phyloP scores from a whole-genome alignment of 2,329 filamentous ascomycete species.

The Cercospora sojina region DNA sequence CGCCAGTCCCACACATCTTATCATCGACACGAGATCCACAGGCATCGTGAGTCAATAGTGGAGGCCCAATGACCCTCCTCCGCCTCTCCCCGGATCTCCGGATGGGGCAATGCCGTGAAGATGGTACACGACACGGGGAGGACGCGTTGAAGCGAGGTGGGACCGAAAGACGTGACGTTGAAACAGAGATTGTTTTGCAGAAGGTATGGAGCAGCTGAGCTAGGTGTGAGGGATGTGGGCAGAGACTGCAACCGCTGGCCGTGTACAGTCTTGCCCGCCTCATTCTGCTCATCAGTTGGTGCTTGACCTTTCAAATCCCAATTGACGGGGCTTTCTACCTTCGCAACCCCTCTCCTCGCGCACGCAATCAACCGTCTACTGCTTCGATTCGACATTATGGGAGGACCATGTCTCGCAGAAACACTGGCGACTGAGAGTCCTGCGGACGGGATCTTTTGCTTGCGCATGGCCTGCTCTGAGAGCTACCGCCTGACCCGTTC shows the following conservation, averaged over 20 bases:
- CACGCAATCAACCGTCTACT: background rate
- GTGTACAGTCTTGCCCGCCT: background rate
- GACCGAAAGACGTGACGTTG: constrained; percentile 9
- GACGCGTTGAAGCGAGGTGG: constrained; percentile 1
- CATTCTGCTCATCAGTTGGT: background rate
- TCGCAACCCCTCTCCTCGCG: background rate
- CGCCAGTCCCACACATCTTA: background rate
- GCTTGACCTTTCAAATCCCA: background rate
- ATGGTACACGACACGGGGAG: background rate
- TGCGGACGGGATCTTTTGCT: background rate
- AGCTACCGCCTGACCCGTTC: background rate
- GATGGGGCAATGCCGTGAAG: constrained; percentile 8
- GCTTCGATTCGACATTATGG: background rate
- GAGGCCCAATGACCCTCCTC: background rate
- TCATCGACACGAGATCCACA: background rate
- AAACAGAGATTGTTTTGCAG: constrained; percentile 9
- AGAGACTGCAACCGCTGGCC: background rate
- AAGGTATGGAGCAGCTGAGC: background rate
- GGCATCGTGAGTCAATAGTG: background rate
- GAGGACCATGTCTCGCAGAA: background rate
- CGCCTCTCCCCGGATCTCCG: constrained; percentile 6
- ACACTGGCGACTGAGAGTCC: background rate
- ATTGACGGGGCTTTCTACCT: background rate
- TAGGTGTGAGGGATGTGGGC: background rate
- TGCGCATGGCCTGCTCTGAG: background rate